Evolutionary conservation across 495 filamentous ascomycete genomes (phyloP).

Genomic region (Usnea hakonensis): DNA sequence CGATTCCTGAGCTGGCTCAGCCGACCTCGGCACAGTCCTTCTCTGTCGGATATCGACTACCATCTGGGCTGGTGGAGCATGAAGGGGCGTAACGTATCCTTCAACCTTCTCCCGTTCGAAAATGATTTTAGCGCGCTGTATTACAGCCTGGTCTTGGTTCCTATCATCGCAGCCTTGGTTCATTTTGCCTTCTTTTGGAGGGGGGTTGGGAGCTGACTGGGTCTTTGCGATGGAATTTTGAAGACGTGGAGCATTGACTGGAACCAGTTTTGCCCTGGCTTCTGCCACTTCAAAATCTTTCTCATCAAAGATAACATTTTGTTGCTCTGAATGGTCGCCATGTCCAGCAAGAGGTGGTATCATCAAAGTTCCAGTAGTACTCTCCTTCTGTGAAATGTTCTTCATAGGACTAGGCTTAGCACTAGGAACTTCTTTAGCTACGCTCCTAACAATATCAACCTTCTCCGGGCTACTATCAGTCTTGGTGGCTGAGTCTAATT

Average conservation of each 20-base stretch:
- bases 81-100: background rate
- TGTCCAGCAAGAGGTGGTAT: background rate
- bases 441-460: background rate
- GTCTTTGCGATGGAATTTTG: background rate
- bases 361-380: background rate
- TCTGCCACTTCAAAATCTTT: background rate
- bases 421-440: background rate
- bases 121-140: background rate
- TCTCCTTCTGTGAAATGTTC: background rate
- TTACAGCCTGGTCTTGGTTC: background rate
- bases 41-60: background rate
- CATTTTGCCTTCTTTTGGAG: background rate
- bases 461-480: background rate
- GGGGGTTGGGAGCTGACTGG: background rate
- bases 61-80: background rate
- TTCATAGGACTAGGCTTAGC: background rate
- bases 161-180: background rate
- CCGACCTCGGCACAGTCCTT: background rate
- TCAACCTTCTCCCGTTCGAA: background rate
- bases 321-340: background rate
- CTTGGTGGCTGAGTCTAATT: background rate
- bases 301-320: background rate
- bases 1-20: background rate
- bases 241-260: background rate
- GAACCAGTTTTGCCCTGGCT: background rate